Evolutionary conservation across 2,329 filamentous ascomycete genomes (phyloP).

Genomic region (Curvularia eragrostidis): DNA sequence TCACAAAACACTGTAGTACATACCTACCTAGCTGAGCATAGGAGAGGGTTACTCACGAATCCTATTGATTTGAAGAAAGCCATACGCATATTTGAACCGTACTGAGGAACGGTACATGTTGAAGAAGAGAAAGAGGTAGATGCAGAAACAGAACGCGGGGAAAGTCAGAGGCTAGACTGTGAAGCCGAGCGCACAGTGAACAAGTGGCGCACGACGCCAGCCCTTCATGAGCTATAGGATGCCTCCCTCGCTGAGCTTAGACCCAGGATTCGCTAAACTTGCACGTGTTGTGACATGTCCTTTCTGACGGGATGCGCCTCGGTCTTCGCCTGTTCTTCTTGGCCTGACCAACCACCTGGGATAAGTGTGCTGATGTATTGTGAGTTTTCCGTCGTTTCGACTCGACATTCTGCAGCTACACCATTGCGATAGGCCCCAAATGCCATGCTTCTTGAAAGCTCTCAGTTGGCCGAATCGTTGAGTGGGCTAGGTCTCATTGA

Average conservation of each 20-base stretch:
- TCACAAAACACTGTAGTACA: constrained; percentile 7
- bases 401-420: background rate
- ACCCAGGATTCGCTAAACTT: background rate
- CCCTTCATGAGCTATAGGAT: constrained; percentile 2
- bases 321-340: background rate
- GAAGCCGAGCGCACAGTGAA: background rate
- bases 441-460: background rate
- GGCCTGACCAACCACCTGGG: constrained; percentile 5
- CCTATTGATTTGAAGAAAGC: background rate
- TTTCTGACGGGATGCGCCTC: constrained; percentile 1
- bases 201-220: background rate
- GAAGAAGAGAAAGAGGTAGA: background rate
- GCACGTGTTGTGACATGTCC: constrained; percentile 13
- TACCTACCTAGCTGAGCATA: constrained; percentile 4
- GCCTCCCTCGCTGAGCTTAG: constrained; percentile 4
- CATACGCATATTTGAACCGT: background rate
- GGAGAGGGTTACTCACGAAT: constrained; percentile 3
- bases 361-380: background rate
- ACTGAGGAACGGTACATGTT: background rate
- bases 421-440: background rate
- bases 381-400: background rate
- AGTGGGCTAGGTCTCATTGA: constrained; percentile 4
- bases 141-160: background rate
- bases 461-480: constrained; percentile 1
- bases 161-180: background rate